A percentile compares a stretch with the other conserved stretches of the same genome.
Evolutionary conservation across 2,329 filamentous ascomycete genomes (phyloP).

Genomic region (Ceratocystis destructans): DNA sequence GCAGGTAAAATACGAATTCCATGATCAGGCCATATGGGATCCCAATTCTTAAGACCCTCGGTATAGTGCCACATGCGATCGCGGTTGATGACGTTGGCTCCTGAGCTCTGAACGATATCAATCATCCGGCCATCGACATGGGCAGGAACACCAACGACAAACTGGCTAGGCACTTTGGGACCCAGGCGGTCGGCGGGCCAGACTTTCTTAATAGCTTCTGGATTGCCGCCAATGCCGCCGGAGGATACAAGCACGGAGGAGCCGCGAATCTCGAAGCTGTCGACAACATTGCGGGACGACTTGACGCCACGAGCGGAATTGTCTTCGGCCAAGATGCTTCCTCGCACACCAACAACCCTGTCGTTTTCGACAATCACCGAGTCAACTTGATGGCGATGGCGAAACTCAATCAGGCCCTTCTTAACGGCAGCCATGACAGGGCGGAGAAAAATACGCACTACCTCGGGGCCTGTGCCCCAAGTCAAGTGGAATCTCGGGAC

Average conservation of each 20-base stretch:
- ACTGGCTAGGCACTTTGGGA: conserved; percentile 39
- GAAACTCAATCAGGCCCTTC: conserved; percentile 41
- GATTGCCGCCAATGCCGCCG: conserved; percentile 47
- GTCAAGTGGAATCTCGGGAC: conserved; percentile 50
- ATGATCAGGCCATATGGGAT: conserved; percentile 47
- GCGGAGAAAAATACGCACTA: conserved; percentile 43
- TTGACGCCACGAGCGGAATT: conserved; percentile 38
- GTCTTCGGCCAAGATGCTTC: conserved; percentile 39
- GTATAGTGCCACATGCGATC: conserved; percentile 57
- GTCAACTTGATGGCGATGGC: conserved; percentile 44
- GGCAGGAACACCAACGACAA: conserved; percentile 47
- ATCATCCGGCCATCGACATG: conserved; percentile 54
- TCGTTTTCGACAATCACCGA: conserved; percentile 42
- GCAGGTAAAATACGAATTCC: conserved; percentile 48
- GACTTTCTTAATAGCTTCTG: conserved; percentile 43
- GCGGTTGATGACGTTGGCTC: conserved; percentile 44
- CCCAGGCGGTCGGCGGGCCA: conserved; percentile 47
- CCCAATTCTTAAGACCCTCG: conserved; percentile 48
- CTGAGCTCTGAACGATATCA: conserved; percentile 38
- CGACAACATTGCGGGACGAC: conserved; percentile 35
- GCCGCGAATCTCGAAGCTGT: conserved; percentile 40
- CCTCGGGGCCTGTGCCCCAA: conserved; percentile 48
- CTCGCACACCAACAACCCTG: conserved; percentile 39
- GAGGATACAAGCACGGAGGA: conserved; percentile 41
- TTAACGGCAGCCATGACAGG: conserved; percentile 40